phyloP scores from a whole-genome alignment of 1,284 basidiomycete species.

The Moesziomyces sp. region DNA sequence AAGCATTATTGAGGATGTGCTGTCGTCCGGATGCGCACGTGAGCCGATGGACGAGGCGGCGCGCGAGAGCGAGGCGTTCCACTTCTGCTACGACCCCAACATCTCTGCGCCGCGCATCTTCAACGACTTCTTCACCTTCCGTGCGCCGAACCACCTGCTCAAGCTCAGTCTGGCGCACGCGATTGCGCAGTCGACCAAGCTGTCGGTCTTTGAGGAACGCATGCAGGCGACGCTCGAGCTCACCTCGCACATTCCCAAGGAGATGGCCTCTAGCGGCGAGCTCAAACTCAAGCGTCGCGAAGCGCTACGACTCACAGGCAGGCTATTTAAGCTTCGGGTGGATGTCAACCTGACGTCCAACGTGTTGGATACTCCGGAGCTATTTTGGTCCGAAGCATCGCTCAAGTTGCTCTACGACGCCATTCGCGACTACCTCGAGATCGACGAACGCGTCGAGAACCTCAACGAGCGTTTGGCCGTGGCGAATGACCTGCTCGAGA shows the following conservation, averaged over 20 bases:
- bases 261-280: constrained; percentile 82
- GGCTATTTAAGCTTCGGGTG: constrained; percentile 85
- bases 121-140: constrained; percentile 83
- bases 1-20: constrained; percentile 62
- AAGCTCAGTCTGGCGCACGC: constrained; percentile 90
- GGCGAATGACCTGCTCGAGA: constrained; percentile 75
- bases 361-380: constrained; percentile 88
- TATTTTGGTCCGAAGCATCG: constrained; percentile 95
- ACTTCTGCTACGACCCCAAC: constrained; percentile 77
- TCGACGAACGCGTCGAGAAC: constrained; percentile 82
- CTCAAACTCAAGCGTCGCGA: constrained; percentile 82
- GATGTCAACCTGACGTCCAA: constrained; percentile 93
- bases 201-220: constrained; percentile 86
- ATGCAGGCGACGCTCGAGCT: constrained; percentile 83
- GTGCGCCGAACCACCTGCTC: constrained; percentile 75
- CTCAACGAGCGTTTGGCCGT: constrained; percentile 89
- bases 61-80: constrained; percentile 63
- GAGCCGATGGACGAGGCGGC: constrained; percentile 54
- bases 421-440: constrained; percentile 93
- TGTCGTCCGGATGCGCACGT: constrained; percentile 60
- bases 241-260: constrained; percentile 83
- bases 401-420: constrained; percentile 90
- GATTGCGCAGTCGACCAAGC: constrained; percentile 90
- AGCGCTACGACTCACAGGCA: constrained; percentile 86
- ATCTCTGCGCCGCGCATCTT: constrained; percentile 79